phyloP scores from a whole-genome alignment of 2,329 filamentous ascomycete genomes.

The Colletotrichum sp. region DNA sequence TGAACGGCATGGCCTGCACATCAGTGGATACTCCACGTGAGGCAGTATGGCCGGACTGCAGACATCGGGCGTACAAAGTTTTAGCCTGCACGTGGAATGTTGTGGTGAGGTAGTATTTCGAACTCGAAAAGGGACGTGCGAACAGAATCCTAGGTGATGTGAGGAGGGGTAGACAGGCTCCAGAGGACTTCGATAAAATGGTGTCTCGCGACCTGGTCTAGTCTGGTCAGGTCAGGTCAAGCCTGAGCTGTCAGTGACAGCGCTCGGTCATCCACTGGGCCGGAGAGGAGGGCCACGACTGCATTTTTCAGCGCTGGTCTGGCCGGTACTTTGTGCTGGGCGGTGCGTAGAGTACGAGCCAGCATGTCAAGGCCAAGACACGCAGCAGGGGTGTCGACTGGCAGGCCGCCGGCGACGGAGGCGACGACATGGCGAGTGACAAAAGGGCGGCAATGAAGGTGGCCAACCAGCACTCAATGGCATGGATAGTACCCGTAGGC shows the following conservation, averaged over 20 bases:
- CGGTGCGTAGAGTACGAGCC: background rate
- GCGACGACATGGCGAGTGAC: background rate
- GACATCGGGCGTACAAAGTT: slow-evolving; percentile 20
- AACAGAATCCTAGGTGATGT: background rate
- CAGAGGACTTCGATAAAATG: background rate
- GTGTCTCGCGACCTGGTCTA: background rate
- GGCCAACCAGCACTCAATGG: background rate
- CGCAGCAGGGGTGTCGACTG: background rate
- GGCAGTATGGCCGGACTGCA: slow-evolving; percentile 14
- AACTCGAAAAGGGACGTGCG: slow-evolving; percentile 15
- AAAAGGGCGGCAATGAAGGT: background rate
- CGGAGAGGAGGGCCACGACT: background rate
- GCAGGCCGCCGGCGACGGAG: background rate
- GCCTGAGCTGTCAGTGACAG: background rate
- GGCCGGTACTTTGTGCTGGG: background rate
- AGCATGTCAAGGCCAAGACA: background rate
- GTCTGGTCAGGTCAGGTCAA: background rate
- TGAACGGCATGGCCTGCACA: slow-evolving; percentile 20
- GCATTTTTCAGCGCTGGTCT: background rate
- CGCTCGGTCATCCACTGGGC: background rate
- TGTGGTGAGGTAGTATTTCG: slow-evolving; percentile 8
- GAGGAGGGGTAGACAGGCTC: slow-evolving; percentile 9
- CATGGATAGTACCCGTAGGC: slow-evolving; percentile 3
- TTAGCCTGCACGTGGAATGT: slow-evolving; percentile 17
- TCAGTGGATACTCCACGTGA: slow-evolving; percentile 23